Conservation (phyloP, 1,284 basidiomycete genomes). For the Ceratobasidium sp. region DNA sequence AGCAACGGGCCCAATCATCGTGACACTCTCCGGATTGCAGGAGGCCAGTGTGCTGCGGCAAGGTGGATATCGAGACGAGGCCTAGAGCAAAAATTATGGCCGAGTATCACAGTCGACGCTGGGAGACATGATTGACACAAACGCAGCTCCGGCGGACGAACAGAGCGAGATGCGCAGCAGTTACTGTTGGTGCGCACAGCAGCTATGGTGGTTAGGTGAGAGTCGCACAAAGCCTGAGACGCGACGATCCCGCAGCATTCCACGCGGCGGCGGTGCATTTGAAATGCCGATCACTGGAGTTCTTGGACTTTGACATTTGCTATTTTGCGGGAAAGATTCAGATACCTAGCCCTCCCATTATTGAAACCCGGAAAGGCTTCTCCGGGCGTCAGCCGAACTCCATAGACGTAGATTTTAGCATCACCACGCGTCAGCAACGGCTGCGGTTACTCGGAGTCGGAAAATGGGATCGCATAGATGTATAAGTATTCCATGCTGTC, state of each 20-base stretch:
- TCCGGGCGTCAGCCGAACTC: conserved; percentile 16
- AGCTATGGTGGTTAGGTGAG: conserved; percentile 3
- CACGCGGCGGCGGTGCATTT: conserved; percentile 33
- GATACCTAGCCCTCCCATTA: background rate
- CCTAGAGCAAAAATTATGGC: background rate
- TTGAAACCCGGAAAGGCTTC: conserved; percentile 1
- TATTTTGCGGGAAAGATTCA: background rate
- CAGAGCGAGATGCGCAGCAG: conserved; percentile 13
- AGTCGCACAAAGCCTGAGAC: background rate
- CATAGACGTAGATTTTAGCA: background rate
- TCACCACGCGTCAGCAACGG: conserved; percentile 13
- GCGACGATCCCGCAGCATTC: conserved; percentile 33
- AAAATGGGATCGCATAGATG: conserved; percentile 3
- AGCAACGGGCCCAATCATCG: background rate
- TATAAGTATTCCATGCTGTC: conserved; percentile 28
- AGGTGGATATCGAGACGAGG: background rate
- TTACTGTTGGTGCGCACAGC: background rate
- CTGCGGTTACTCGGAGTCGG: background rate
- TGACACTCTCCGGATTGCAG: background rate
- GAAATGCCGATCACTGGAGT: background rate
- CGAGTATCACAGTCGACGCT: background rate
- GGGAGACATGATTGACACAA: background rate
- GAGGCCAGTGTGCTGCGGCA: background rate
- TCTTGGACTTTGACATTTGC: background rate
- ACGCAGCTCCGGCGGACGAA: conserved; percentile 24